phyloP scores from a whole-genome alignment of 139 green algal species.

The Mesotaenium endlicherianum region DNA sequence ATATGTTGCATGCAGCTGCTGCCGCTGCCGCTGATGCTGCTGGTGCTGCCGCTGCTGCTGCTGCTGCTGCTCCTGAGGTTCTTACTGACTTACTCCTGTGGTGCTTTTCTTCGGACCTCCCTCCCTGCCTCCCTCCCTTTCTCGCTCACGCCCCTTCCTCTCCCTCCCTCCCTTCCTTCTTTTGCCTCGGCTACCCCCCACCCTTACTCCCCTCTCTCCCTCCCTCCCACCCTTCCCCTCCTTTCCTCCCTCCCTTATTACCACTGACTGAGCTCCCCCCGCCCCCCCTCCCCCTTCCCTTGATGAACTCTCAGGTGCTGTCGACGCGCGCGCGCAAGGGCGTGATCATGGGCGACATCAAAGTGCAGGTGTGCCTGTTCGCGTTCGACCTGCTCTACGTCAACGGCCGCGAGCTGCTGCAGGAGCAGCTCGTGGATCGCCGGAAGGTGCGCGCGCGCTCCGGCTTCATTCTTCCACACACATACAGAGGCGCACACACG shows the following conservation, averaged over 20 bases:
- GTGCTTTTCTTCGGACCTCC: not conserved
- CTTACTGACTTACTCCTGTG: not conserved
- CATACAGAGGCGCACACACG: no score
- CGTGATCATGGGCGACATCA: not conserved
- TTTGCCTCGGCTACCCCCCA: no score
- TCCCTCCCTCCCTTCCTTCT: conserved; percentile 58
- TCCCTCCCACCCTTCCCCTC: not conserved
- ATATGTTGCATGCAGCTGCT: conserved; percentile 13
- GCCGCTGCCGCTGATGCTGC: conserved; percentile 97
- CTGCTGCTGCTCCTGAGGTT: conserved; percentile 40
- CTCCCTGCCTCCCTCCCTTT: not conserved
- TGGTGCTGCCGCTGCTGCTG: conserved; percentile 86
- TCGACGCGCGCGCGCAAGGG: conserved; percentile 70
- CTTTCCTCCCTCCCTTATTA: not conserved
- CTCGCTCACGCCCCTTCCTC: conserved; percentile 69
- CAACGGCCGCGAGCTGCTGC: conserved; percentile 82
- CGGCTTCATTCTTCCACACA: no score
- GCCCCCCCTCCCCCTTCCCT: not conserved
- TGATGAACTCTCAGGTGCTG: conserved; percentile 50
- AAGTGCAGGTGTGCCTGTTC: not conserved
- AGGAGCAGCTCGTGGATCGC: conserved; percentile 55
- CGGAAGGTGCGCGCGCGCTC: conserved; percentile 64
- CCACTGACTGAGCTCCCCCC: not conserved
- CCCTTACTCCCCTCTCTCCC: not conserved
- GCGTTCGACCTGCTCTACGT: conserved; percentile 95